Evolutionary conservation across 176 grass and related monocot genomes (phyloP).

Genomic region (Paspalum notatum): DNA sequence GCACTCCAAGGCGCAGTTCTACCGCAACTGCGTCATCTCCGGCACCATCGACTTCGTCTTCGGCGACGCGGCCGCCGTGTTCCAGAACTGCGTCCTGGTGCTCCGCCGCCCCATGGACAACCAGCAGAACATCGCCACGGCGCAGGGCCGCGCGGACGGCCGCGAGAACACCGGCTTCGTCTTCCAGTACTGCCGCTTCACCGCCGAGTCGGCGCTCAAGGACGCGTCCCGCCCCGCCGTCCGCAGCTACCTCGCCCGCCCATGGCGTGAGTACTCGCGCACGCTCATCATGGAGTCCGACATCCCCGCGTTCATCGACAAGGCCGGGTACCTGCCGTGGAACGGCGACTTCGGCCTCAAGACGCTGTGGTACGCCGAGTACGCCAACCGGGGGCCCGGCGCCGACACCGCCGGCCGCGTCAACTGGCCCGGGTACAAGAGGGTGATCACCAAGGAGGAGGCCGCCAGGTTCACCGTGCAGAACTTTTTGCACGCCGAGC

Average conservation of each 20-base stretch:
- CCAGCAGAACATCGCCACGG: constrained; percentile 84
- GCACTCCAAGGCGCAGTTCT: constrained; percentile 62
- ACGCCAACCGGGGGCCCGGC: constrained; percentile 54
- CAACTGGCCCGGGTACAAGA: constrained; percentile 57
- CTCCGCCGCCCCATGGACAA: constrained; percentile 69
- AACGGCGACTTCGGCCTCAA: constrained; percentile 48
- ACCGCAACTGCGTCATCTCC: constrained; percentile 60
- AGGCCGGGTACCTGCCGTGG: constrained; percentile 63
- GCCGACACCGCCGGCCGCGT: constrained; percentile 48
- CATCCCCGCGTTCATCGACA: constrained; percentile 51
- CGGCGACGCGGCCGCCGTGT: constrained; percentile 60
- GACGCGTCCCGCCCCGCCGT: constrained; percentile 23
- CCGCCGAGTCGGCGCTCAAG: constrained; percentile 37
- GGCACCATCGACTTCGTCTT: constrained; percentile 72
- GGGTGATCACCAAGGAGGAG: constrained; percentile 50
- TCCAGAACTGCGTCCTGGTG: constrained; percentile 61
- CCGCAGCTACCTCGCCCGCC: constrained; percentile 55
- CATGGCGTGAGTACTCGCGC: constrained; percentile 70
- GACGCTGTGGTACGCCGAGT: constrained; percentile 73
- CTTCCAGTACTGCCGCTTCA: constrained; percentile 49
- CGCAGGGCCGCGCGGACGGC: constrained; percentile 58
- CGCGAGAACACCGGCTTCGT: constrained; percentile 57
- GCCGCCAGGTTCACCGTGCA: constrained; percentile 58
- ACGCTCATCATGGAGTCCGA: constrained; percentile 64
- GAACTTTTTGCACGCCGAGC: constrained; percentile 56